phyloP scores from a whole-genome alignment of 2,329 filamentous ascomycete species.

The Gnomoniopsis smithogilvyi region DNA sequence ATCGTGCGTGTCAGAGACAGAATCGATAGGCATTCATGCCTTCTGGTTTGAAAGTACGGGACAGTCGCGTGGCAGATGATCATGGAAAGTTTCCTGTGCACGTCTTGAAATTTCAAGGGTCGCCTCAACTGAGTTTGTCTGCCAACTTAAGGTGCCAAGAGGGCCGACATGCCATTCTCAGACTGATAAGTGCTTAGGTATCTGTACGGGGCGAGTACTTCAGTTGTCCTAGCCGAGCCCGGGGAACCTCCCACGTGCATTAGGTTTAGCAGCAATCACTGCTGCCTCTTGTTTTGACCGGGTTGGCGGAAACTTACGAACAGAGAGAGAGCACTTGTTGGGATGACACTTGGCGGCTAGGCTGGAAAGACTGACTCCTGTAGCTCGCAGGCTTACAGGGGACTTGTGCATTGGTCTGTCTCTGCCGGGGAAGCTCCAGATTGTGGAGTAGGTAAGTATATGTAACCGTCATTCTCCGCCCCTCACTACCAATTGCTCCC shows the following conservation, averaged over 20 bases:
- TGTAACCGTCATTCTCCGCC: not conserved
- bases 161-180: no score
- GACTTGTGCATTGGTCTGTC: not conserved
- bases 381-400: not conserved
- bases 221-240: no score
- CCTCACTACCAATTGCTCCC: not conserved
- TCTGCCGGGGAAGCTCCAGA: not conserved
- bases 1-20: no score
- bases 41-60: not conserved
- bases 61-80: no score
- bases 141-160: no score
- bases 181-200: no score
- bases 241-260: not conserved
- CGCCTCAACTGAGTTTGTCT: not conserved
- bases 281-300: not conserved
- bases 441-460: not conserved
- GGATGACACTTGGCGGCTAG: not conserved
- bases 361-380: no score
- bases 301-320: not conserved
- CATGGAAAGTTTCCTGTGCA: no score
- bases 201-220: not conserved
- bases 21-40: not conserved
- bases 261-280: not conserved
- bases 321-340: not conserved
- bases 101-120: not conserved